These are phyloP conservation scores for Melanomma pulvis-pyrius DNA, from an alignment of 495 filamentous ascomycete genomes.

Conservation along the genomic window DNA sequence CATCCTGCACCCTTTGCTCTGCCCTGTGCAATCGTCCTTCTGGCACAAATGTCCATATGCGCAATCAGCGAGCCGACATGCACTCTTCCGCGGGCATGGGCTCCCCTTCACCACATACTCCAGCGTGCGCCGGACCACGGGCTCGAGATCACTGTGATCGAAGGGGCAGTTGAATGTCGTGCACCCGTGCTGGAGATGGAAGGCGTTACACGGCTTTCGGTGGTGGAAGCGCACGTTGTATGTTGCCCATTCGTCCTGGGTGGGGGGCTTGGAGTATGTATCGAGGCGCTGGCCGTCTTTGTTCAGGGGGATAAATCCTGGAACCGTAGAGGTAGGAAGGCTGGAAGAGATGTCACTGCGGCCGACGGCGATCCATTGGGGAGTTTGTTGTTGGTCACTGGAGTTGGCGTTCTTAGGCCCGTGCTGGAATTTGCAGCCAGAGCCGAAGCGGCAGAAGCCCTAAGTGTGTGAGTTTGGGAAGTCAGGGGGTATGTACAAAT, in stretches of 20 bases:
- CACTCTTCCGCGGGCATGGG: constrained; percentile 36
- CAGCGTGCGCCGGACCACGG: constrained; percentile 29
- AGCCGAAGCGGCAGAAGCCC: constrained; percentile 39
- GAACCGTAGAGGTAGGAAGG: constrained; percentile 12
- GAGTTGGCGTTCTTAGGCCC: constrained; percentile 7
- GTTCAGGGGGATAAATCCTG: constrained; percentile 40
- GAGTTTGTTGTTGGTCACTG: background rate
- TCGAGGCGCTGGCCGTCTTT: constrained; percentile 38
- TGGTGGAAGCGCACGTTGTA: constrained; percentile 34
- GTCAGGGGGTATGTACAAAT: background rate
- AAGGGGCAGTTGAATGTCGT: constrained; percentile 30
- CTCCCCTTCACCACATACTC: constrained; percentile 24
- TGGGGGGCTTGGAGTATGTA: constrained; percentile 18
- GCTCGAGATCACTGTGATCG: constrained; percentile 35
- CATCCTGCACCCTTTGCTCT: constrained; percentile 23
- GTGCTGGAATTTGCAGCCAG: constrained; percentile 38
- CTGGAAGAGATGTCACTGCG: constrained; percentile 13
- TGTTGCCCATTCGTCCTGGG: constrained; percentile 16
- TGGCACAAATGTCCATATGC: constrained; percentile 41
- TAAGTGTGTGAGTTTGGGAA: constrained; percentile 2
- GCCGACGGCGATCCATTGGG: background rate
- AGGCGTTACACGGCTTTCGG: constrained; percentile 41
- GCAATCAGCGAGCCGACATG: constrained; percentile 34
- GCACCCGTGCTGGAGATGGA: constrained; percentile 34
- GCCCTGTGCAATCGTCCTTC: constrained; percentile 30